phyloP scores from a whole-genome alignment of 1,284 basidiomycete genomes.

The Ganoderma lucidum region DNA sequence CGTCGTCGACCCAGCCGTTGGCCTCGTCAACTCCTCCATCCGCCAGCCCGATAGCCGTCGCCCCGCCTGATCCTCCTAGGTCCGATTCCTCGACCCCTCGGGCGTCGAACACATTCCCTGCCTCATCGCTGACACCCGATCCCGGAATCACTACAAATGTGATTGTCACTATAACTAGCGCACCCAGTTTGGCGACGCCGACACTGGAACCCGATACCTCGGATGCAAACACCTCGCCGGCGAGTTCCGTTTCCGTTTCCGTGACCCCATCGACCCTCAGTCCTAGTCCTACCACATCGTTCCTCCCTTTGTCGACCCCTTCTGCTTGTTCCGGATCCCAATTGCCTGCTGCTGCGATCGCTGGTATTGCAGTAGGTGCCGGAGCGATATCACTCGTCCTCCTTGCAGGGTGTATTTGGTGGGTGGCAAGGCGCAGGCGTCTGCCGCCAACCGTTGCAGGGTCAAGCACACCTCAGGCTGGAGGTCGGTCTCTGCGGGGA shows the following conservation, averaged over 20 bases:
- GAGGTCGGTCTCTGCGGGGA: background rate
- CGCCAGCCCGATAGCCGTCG: too few species aligned
- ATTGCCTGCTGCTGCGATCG: background rate
- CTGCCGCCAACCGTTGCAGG: background rate
- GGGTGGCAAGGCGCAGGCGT: background rate
- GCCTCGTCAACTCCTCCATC: background rate
- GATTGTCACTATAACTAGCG: background rate
- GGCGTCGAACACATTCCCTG: background rate
- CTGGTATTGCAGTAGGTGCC: background rate
- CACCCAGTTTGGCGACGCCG: background rate
- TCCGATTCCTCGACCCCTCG: background rate
- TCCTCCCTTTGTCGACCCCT: background rate
- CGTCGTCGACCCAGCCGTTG: background rate
- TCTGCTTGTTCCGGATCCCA: background rate
- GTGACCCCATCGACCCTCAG: background rate
- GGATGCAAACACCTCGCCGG: background rate
- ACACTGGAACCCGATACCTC: background rate
- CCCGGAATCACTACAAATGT: background rate
- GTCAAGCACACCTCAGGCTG: background rate
- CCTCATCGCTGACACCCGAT: background rate
- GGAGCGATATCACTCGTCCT: background rate
- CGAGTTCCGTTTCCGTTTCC: background rate
- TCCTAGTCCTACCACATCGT: background rate
- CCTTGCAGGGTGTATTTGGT: background rate
- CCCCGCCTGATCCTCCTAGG: background rate